A percentile compares a stretch with the other conserved stretches of the same genome.
Evolutionary conservation across 306 rosid genomes (phyloP).

Genomic region (Phaseolus lunatus): DNA sequence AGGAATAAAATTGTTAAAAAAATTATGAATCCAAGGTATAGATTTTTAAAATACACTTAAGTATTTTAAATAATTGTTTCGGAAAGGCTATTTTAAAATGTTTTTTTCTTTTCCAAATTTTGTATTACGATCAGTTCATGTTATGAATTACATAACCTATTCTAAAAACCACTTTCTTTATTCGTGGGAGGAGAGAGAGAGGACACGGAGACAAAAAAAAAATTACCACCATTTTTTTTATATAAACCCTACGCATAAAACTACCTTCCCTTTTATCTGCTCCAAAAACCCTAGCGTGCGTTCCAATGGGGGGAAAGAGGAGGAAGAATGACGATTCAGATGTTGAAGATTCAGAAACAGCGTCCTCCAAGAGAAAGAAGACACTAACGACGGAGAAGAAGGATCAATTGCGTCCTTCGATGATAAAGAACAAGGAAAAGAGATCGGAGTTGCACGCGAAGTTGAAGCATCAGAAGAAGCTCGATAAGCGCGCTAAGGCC

Average conservation of each 20-base stretch:
- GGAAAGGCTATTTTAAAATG: too few species aligned
- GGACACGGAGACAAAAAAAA: neutral
- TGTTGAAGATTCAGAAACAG: neutral
- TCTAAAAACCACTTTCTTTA: too few species aligned
- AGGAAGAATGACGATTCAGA: constrained; percentile 47
- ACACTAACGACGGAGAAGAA: constrained; percentile 43
- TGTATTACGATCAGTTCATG: too few species aligned
- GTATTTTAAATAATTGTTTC: too few species aligned
- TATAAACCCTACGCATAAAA: constrained; percentile 30
- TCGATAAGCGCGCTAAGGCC: constrained; percentile 77
- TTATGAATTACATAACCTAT: too few species aligned
- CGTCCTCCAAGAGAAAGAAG: neutral
- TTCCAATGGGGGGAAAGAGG: constrained; percentile 66
- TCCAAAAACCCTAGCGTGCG: neutral
- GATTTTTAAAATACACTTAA: too few species aligned
- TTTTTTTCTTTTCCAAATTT: too few species aligned
- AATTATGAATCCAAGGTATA: too few species aligned
- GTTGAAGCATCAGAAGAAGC: constrained; percentile 79
- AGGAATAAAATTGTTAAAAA: too few species aligned
- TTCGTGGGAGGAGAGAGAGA: too few species aligned
- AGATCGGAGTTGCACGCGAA: constrained; percentile 77
- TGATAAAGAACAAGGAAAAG: constrained; percentile 95
- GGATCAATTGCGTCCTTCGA: constrained; percentile 56
- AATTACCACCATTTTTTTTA: neutral
- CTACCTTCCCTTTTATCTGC: neutral